Percentiles rank a stretch among this genome's conserved stretches.
Conservation (phyloP, 345 rosid species). For the Syzygium jambos region DNA sequence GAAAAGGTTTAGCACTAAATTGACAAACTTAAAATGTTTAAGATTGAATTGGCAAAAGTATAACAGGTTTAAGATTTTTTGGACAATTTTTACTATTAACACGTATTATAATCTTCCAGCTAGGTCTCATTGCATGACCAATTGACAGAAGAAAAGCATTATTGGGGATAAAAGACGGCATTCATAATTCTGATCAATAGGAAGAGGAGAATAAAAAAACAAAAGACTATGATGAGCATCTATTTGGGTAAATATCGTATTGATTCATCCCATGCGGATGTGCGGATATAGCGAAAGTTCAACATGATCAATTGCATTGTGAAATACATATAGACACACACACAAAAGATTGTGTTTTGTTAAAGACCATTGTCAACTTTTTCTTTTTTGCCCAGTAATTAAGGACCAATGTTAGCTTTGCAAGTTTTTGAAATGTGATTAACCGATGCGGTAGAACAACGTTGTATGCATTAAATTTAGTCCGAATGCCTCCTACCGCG, state of each 20-base stretch:
- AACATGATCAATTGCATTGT: neutral
- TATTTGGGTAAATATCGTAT: neutral
- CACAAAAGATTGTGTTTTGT: neutral
- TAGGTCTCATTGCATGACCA: neutral
- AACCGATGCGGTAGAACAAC: neutral
- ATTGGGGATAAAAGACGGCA: neutral
- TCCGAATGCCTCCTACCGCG: neutral
- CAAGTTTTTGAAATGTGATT: neutral
- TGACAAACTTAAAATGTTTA: too few relatives aligned
- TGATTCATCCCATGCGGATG: neutral
- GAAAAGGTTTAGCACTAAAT: too few relatives aligned
- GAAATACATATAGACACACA: neutral
- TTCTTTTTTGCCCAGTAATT: neutral
- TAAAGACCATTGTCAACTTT: neutral
- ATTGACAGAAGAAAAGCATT: neutral
- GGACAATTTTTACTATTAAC: too few relatives aligned
- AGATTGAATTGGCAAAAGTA: too few relatives aligned
- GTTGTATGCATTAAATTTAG: neutral
- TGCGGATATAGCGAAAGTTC: neutral
- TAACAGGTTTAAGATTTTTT: too few relatives aligned
- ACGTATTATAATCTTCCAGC: too few relatives aligned
- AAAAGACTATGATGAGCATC: neutral
- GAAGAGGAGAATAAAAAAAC: neutral
- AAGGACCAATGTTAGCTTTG: neutral
- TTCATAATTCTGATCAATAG: neutral